phyloP scores from a whole-genome alignment of 345 rosid genomes.

The Euphorbia lathyris region DNA sequence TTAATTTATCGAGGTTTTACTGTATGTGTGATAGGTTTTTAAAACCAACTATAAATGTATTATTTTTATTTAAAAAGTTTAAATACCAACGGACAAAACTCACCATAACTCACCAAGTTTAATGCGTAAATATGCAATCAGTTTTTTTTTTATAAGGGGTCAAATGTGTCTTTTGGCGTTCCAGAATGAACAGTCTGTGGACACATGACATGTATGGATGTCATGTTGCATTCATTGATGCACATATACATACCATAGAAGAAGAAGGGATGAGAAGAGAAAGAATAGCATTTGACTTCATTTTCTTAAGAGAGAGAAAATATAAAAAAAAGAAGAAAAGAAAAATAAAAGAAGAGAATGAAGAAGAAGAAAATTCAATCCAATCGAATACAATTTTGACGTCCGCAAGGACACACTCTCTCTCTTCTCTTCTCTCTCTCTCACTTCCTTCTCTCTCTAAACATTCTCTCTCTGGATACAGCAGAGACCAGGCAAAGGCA shows the following conservation, averaged over 20 bases:
- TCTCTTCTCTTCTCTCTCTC: constrained; percentile 24
- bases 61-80: no score
- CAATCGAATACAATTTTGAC: constrained; percentile 36
- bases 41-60: no score
- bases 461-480: constrained; percentile 37
- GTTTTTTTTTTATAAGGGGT: no score
- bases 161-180: no score
- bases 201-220: constrained; percentile 6
- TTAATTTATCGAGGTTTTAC: no score
- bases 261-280: neutral
- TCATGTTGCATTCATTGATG: neutral
- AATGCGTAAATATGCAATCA: no score
- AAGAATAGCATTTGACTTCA: constrained; percentile 49
- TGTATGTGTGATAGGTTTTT: no score
- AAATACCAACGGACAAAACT: no score
- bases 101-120: no score
- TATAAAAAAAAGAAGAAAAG: constrained; percentile 12
- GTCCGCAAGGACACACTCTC: constrained; percentile 81
- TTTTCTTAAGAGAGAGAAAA: constrained; percentile 30
- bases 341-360: constrained; percentile 25
- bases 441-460: constrained; percentile 36
- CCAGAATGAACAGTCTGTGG: no score
- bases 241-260: neutral
- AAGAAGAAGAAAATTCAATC: constrained; percentile 16
- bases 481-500: constrained; percentile 46